These are phyloP conservation scores for Fraxinus paxiana DNA, from an alignment of 305 asterid species.

Conservation along the genomic window DNA sequence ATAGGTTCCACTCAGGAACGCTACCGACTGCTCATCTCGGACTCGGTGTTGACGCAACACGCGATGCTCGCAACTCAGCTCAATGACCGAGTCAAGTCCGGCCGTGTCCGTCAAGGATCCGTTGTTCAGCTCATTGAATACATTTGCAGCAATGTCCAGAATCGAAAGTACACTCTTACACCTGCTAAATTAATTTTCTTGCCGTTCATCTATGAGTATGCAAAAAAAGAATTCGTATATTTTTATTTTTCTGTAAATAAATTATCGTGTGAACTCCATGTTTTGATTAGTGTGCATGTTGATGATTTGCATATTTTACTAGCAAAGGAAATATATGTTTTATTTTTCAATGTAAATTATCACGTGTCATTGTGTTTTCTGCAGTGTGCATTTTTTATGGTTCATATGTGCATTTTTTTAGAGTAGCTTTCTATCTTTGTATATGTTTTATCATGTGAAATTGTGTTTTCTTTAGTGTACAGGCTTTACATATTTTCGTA, in stretches of 20 bases:
- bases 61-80: conserved; percentile 96
- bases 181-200: background rate
- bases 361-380: background rate
- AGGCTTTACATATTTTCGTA: background rate
- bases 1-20: conserved; percentile 69
- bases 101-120: conserved; percentile 62
- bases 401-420: background rate
- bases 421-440: background rate
- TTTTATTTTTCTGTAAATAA: background rate
- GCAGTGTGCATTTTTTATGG: background rate
- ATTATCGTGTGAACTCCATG: background rate
- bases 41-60: conserved; percentile 62
- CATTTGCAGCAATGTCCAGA: conserved; percentile 65
- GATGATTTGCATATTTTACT: background rate
- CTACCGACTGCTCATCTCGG: conserved; percentile 66
- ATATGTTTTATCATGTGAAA: background rate
- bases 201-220: background rate
- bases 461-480: background rate
- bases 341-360: background rate
- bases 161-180: conserved; percentile 56
- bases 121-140: conserved; percentile 83
- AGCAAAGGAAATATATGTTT: background rate
- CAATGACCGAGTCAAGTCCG: conserved; percentile 60
- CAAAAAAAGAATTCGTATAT: background rate
- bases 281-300: background rate